Evolutionary conservation across 495 filamentous ascomycete species (phyloP), one percentile per base, ranked within the genome.

Genomic region (Aspergillus sclerotiicarbonarius): DNA sequence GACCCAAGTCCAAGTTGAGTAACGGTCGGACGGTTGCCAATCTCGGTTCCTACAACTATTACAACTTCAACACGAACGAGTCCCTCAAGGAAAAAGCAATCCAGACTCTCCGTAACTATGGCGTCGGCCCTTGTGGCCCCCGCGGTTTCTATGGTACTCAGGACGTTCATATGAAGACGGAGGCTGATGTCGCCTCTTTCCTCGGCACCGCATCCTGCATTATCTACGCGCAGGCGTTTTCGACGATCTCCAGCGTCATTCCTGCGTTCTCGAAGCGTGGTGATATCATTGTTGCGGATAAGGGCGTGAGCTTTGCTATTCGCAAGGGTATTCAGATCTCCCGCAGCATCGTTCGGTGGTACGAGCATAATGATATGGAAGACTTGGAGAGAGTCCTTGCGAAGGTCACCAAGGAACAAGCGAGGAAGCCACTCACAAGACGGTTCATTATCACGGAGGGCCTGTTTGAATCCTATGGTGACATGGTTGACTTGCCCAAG

Each of bases 81-180:
- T 81, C 85, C 8, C 83, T 99, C 63, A 97, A 96, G 68, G 91
- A 96, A 53, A 92, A 95, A 68, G 94, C 92, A 0, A 90, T 98
- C 60, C 87, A 91, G 67, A 94, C 92, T 6, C 82, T 99, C 21
- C 90, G 93, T 51, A 93, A 87, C 57, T 98, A 99, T 65, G 94
- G 94, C 43, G 95, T 98, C 35, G 94, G 94, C 19, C 92, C 94
- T 51, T 99, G 94, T 72, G 92, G 92, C 33, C 94, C 94, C 3
- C 93, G 94, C 13, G 91, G 93, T 35, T 99, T 99, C 76, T 99
- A 99, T 76, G 94, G 92, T 53, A 98, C 90, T 21, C 95, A 99
- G 68, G 94, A 99, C 75, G 92, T 99, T 18, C 95, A 99, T 72
- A 91, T 97, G 84, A 91, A 93, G 76, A 90, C 90, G 2, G 95